Conservation (phyloP, 306 rosid genomes). For the Sphenostylis stenocarpa region DNA sequence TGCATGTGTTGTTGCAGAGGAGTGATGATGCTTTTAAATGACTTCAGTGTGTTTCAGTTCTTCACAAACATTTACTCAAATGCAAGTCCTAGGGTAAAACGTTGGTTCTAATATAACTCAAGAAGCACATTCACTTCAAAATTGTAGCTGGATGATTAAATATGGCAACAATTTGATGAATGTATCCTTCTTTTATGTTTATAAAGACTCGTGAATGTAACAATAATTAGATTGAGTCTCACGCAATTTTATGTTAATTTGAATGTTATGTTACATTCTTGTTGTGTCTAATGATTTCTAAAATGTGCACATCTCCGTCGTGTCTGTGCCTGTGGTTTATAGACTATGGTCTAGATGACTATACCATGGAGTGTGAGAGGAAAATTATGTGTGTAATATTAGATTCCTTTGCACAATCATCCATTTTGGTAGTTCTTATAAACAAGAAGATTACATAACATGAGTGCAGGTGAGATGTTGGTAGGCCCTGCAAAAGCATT, state of each 20-base stretch:
- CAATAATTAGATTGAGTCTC: neutral
- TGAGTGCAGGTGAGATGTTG: conserved; percentile 62
- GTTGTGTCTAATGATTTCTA: neutral
- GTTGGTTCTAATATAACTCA: neutral
- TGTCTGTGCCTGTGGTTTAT: neutral
- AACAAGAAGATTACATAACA: neutral
- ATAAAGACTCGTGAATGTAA: neutral
- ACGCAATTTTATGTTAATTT: too few relatives aligned
- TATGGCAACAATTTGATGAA: neutral
- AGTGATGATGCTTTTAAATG: neutral
- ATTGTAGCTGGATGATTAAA: neutral
- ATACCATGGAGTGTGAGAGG: neutral
- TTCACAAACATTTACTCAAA: neutral
- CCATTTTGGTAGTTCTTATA: neutral
- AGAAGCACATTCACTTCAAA: neutral
- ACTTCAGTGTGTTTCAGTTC: neutral
- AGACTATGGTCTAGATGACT: neutral
- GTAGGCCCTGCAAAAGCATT: conserved; percentile 72
- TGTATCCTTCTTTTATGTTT: neutral
- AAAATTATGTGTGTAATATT: neutral
- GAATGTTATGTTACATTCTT: neutral
- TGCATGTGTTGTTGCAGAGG: neutral
- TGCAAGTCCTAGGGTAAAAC: neutral
- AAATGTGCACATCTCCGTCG: neutral
- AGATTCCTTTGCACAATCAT: neutral